Conservation (phyloP, 305 asterid genomes). For the Fraxinus nigra region DNA sequence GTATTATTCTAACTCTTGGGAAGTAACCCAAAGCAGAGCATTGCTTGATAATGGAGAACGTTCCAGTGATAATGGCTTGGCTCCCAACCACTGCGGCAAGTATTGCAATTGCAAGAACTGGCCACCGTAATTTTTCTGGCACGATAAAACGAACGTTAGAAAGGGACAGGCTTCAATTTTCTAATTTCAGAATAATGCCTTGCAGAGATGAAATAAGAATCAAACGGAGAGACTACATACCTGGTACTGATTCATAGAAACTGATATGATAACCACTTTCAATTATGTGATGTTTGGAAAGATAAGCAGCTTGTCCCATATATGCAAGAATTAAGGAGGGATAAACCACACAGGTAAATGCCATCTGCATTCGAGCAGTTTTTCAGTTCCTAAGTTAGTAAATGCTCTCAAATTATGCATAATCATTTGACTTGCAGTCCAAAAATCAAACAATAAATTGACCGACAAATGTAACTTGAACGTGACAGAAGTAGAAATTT, state of each 20-base stretch:
- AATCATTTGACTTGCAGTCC: background rate
- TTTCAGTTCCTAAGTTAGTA: background rate
- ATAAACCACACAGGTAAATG: slow-evolving; percentile 79
- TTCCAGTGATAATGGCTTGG: slow-evolving; percentile 87
- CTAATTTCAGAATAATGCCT: background rate
- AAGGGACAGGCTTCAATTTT: background rate
- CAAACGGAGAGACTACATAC: slow-evolving; percentile 26
- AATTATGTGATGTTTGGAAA: slow-evolving; percentile 70
- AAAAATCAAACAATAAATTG: background rate
- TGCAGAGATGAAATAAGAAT: background rate
- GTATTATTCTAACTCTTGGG: slow-evolving; percentile 70
- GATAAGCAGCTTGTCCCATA: slow-evolving; percentile 99
- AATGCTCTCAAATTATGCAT: background rate
- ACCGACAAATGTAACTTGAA: background rate
- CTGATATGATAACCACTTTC: slow-evolving; percentile 71
- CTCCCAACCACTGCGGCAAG: slow-evolving; percentile 95
- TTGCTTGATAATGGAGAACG: slow-evolving; percentile 88
- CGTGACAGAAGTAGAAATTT: background rate
- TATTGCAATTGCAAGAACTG: slow-evolving; percentile 84
- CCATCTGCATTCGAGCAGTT: slow-evolving; percentile 47
- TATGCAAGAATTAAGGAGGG: slow-evolving; percentile 90
- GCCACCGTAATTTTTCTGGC: slow-evolving; percentile 73
- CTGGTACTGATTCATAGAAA: slow-evolving; percentile 90
- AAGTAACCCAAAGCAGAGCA: slow-evolving; percentile 86
- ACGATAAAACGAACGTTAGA: background rate